These are phyloP conservation scores for Ocimum tenuiflorum DNA, from an alignment of 257 asterid genomes.

Conservation along the genomic window DNA sequence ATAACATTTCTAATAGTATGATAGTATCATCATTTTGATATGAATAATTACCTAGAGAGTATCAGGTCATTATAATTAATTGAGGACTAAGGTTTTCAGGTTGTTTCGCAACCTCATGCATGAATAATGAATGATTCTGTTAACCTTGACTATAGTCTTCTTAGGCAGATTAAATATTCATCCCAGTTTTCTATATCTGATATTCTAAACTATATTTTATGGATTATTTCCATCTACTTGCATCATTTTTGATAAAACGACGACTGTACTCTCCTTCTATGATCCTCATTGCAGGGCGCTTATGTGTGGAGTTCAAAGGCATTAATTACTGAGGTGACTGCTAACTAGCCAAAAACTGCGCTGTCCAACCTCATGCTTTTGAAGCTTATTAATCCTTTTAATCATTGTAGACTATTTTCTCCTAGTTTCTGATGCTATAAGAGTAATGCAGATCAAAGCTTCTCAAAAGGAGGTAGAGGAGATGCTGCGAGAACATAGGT, in stretches of 20 bases:
- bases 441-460: constrained; percentile 72
- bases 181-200: constrained; percentile 3
- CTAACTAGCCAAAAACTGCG: neutral
- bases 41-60: neutral
- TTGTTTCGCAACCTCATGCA: neutral
- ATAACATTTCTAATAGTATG: neutral
- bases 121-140: neutral
- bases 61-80: neutral
- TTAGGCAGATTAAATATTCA: neutral
- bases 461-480: constrained; percentile 80
- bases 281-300: constrained; percentile 61
- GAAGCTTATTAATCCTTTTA: neutral
- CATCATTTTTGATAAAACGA: neutral
- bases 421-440: constrained; percentile 30
- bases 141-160: neutral
- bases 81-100: neutral
- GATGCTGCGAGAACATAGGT: constrained; percentile 82
- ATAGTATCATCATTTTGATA: neutral
- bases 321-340: constrained; percentile 81
- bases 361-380: neutral
- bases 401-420: constrained; percentile 3
- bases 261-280: neutral
- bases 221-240: neutral
- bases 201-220: too few relatives aligned
- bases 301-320: constrained; percentile 95